These are phyloP conservation scores for Venturia nashicola DNA, from an alignment of 2,329 filamentous ascomycete species.

Conservation along the genomic window DNA sequence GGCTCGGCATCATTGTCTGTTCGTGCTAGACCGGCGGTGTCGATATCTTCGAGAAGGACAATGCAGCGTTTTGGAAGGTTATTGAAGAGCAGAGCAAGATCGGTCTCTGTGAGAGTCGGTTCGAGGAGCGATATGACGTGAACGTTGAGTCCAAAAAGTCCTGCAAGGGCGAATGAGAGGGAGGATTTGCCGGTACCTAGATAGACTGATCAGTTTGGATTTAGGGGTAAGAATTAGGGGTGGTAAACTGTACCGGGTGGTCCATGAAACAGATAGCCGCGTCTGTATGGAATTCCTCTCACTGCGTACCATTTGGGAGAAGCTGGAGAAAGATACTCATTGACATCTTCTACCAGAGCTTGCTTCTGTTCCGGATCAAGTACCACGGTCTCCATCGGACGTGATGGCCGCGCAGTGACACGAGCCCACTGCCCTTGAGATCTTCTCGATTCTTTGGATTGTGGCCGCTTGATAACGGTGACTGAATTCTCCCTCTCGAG, in stretches of 20 bases:
- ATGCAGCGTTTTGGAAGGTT: constrained; percentile 60
- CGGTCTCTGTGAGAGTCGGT: constrained; percentile 59
- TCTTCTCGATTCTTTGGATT: constrained; percentile 25
- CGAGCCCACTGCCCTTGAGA: constrained; percentile 28
- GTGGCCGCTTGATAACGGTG: constrained; percentile 35
- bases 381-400: constrained; percentile 65
- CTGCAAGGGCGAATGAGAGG: constrained; percentile 30
- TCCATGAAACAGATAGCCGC: constrained; percentile 72
- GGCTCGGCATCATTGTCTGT: constrained; percentile 18
- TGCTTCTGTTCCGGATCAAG: constrained; percentile 56
- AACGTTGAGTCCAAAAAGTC: constrained; percentile 34
- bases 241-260: constrained; percentile 36
- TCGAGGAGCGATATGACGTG: constrained; percentile 43
- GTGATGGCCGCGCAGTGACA: constrained; percentile 45
- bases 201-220: constrained; percentile 29
- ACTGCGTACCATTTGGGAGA: constrained; percentile 73
- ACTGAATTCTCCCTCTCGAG: constrained; percentile 28
- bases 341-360: constrained; percentile 57
- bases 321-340: constrained; percentile 62
- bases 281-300: constrained; percentile 72
- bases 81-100: constrained; percentile 44
- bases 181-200: constrained; percentile 59
- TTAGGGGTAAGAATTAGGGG: constrained; percentile 46
- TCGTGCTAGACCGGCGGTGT: constrained; percentile 44
- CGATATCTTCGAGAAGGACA: constrained; percentile 65